phyloP scores from a whole-genome alignment of 805 yeast species.

The Teunomyces gatunensis region DNA sequence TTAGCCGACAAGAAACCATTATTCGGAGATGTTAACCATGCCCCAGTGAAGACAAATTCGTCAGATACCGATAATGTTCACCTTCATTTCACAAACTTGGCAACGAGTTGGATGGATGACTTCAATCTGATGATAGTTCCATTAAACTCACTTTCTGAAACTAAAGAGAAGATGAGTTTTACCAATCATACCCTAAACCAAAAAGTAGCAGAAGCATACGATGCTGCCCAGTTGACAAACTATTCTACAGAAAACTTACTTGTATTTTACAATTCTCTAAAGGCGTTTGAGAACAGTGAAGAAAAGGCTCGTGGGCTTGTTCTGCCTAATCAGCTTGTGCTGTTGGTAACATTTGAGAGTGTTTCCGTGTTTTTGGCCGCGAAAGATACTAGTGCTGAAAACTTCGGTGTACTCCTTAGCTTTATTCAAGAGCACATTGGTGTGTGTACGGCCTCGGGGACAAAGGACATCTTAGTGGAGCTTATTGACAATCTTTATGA shows the following conservation, averaged over 20 bases:
- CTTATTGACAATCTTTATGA: conserved; percentile 13
- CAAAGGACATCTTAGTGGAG: conserved; percentile 11
- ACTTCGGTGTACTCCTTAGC: conserved; percentile 12
- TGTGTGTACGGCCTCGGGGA: conserved; percentile 10
- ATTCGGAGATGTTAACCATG: conserved; percentile 24
- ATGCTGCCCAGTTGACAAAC: neutral
- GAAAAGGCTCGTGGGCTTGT: conserved; percentile 11
- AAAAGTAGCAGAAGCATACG: neutral
- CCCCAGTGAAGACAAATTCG: conserved; percentile 17
- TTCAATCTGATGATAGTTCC: conserved; percentile 20
- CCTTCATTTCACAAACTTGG: conserved; percentile 27
- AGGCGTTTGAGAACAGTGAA: conserved; percentile 16
- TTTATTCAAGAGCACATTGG: conserved; percentile 11
- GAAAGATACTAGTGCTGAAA: conserved; percentile 2
- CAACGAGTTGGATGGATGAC: conserved; percentile 27
- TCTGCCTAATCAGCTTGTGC: conserved; percentile 7
- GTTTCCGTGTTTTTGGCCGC: conserved; percentile 9
- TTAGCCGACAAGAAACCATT: conserved; percentile 28
- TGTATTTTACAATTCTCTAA: conserved; percentile 3
- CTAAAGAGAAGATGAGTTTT: neutral
- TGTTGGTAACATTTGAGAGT: conserved; percentile 12
- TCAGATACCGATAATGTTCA: conserved; percentile 14
- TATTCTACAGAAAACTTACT: conserved; percentile 4
- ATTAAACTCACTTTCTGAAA: conserved; percentile 9
- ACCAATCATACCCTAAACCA: neutral